Percentiles rank a stretch among this genome's conserved stretches.
phyloP scores from a whole-genome alignment of 1,139 yeast species.

The Casaregolazyma lundiana region DNA sequence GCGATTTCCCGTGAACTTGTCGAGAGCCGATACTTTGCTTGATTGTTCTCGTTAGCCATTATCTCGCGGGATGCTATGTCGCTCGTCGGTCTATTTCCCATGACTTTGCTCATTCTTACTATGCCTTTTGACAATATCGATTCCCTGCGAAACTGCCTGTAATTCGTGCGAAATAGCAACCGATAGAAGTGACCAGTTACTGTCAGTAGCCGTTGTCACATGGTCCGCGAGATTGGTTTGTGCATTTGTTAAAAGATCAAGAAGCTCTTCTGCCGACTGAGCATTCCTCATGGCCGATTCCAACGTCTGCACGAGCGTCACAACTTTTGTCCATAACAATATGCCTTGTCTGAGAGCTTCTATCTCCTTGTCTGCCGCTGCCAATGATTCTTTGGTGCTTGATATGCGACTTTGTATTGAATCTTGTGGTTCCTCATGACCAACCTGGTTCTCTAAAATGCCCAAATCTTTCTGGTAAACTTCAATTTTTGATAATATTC shows the following conservation, averaged over 20 bases:
- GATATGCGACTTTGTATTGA: conserved; percentile 2
- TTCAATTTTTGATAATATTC: conserved; percentile 15
- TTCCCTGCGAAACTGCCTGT: conserved; percentile 26
- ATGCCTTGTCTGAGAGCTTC: conserved; percentile 6
- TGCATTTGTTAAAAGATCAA: conserved; percentile 14
- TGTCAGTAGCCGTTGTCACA: conserved; percentile 18
- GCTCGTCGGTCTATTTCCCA: background rate
- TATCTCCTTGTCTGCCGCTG: background rate
- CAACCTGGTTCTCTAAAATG: conserved; percentile 12
- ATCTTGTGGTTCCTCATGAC: background rate
- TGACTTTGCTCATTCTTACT: background rate
- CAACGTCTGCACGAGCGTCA: conserved; percentile 4
- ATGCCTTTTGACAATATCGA: conserved; percentile 16
- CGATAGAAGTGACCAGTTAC: conserved; percentile 26
- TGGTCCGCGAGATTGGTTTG: conserved; percentile 14
- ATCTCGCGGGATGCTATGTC: background rate
- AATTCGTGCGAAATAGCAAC: conserved; percentile 32
- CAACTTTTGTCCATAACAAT: conserved; percentile 4
- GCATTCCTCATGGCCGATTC: conserved; percentile 5
- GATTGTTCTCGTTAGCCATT: too few relatives aligned
- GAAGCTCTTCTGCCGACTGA: conserved; percentile 10
- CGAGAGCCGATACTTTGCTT: too few relatives aligned
- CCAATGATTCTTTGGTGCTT: conserved; percentile 2
- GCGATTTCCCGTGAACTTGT: too few relatives aligned
- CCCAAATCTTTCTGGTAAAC: conserved; percentile 16